Evolutionary conservation across 306 rosid genomes (phyloP).

Genomic region (Hippophae tibetana): DNA sequence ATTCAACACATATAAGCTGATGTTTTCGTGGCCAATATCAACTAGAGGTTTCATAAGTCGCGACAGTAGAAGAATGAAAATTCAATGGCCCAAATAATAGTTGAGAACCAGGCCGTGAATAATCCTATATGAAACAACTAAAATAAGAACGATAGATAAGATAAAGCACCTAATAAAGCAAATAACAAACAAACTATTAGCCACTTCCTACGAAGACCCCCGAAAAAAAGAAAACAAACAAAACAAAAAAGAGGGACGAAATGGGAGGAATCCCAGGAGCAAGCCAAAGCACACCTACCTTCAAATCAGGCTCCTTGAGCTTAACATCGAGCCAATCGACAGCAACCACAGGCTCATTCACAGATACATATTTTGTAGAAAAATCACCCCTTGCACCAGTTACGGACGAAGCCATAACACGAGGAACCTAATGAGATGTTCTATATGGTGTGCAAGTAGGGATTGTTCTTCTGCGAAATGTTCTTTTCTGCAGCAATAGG

Average conservation of each 20-base stretch:
- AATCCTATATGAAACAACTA: too few species aligned
- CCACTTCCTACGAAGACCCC: too few species aligned
- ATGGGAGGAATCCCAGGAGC: too few species aligned
- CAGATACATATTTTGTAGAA: constrained; percentile 44
- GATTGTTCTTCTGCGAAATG: constrained; percentile 22
- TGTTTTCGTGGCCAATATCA: too few species aligned
- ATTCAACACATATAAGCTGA: too few species aligned
- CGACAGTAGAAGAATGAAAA: too few species aligned
- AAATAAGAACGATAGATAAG: too few species aligned
- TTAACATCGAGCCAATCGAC: constrained; percentile 83
- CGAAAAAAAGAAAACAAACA: background rate
- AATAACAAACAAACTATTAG: too few species aligned
- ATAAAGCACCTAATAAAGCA: too few species aligned
- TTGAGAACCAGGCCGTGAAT: too few species aligned
- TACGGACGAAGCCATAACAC: constrained; percentile 57
- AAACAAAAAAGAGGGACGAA: background rate
- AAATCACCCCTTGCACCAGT: constrained; percentile 41
- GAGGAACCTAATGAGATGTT: constrained; percentile 27
- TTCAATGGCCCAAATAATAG: too few species aligned
- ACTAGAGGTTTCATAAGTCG: too few species aligned
- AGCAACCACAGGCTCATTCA: constrained; percentile 80
- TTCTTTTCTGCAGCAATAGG: constrained; percentile 43
- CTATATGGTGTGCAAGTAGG: constrained; percentile 28
- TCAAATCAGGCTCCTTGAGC: constrained; percentile 69
- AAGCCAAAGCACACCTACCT: constrained; percentile 29